Conservation (phyloP, 345 rosid species). For the Conringia planisiliqua region DNA sequence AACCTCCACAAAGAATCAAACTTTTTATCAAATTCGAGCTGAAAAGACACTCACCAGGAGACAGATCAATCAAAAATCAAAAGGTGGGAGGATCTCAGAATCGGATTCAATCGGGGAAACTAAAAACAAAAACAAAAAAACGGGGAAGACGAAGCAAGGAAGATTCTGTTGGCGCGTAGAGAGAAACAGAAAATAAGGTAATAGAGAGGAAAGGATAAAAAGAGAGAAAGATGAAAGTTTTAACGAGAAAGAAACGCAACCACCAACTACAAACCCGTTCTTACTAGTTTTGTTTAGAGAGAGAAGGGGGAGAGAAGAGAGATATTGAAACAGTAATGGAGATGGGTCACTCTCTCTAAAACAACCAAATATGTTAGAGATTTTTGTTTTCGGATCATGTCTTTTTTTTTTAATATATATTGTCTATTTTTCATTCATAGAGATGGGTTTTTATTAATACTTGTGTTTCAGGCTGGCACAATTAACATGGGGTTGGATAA, state of each 20-base stretch:
- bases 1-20: slow-evolving; percentile 10
- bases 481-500: slow-evolving; percentile 30
- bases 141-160: neutral
- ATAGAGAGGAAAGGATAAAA: neutral
- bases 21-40: slow-evolving; percentile 23
- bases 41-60: slow-evolving; percentile 22
- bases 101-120: slow-evolving; percentile 14
- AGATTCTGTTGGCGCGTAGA: slow-evolving; percentile 11
- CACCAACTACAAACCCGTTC: slow-evolving; percentile 50
- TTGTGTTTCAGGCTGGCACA: slow-evolving; percentile 23
- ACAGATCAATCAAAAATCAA: slow-evolving; percentile 29
- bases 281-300: slow-evolving; percentile 29
- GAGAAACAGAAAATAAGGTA: neutral
- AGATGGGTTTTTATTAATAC: neutral
- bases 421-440: neutral
- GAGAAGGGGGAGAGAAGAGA: neutral
- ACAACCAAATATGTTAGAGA: neutral
- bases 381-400: neutral
- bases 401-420: neutral
- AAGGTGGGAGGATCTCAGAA: slow-evolving; percentile 6
- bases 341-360: slow-evolving; percentile 22
- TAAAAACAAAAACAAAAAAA: neutral
- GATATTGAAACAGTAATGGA: slow-evolving; percentile 18
- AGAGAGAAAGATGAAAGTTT: neutral
- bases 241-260: slow-evolving; percentile 42